phyloP scores from a whole-genome alignment of 2,329 filamentous ascomycete species.

The Dactylellina cionopaga region DNA sequence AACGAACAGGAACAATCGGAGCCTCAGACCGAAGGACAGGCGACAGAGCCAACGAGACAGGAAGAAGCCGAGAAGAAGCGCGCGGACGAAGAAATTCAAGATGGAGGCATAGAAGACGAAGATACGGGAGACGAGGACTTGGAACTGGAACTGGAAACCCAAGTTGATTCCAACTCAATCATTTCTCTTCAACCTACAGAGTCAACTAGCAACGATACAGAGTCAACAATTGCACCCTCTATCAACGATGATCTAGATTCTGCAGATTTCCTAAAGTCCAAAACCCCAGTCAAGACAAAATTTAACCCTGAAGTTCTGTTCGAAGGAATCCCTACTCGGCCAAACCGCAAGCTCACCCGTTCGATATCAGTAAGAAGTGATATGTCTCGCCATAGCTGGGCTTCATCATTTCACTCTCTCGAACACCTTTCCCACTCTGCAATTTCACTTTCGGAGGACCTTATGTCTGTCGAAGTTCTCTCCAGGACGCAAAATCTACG shows the following conservation, averaged over 20 bases:
- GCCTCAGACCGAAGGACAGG: background rate
- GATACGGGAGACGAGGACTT: constrained; percentile 26
- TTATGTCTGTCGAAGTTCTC: constrained; percentile 60
- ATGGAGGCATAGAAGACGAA: constrained; percentile 27
- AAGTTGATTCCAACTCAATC: constrained; percentile 28
- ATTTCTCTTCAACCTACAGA: constrained; percentile 1
- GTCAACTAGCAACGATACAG: too few relatives aligned
- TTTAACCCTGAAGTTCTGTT: constrained; percentile 48
- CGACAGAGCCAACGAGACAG: background rate
- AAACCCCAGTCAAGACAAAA: constrained; percentile 49
- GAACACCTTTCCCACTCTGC: constrained; percentile 49
- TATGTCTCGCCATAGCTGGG: constrained; percentile 45
- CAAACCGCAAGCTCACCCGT: constrained; percentile 35
- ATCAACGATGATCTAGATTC: constrained; percentile 16
- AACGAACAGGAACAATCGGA: background rate
- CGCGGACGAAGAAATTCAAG: constrained; percentile 16
- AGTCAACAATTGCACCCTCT: constrained; percentile 33
- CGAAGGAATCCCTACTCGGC: constrained; percentile 38
- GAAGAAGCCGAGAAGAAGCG: constrained; percentile 31
- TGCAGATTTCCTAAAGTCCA: constrained; percentile 41
- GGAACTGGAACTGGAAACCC: constrained; percentile 38
- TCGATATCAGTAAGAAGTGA: constrained; percentile 49
- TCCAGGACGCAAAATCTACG: constrained; percentile 68
- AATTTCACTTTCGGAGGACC: constrained; percentile 38
- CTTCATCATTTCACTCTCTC: constrained; percentile 46